Base-by-base conservation (phyloP, 352 stramenopile genomes). In the Phytophthora melonis region DNA sequence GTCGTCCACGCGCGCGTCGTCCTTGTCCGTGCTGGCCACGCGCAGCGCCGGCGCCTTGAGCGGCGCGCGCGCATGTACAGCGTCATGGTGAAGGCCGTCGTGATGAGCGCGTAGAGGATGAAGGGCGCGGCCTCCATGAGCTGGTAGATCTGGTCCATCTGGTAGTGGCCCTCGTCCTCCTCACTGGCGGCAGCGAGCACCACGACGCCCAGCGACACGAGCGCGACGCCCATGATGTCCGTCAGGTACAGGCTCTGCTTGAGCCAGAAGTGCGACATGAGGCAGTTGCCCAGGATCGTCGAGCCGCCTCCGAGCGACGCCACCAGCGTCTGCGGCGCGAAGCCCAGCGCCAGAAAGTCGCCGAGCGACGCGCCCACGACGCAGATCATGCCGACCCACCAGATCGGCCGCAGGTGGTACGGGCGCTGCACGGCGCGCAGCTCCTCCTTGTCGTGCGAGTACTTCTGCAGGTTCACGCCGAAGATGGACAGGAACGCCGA, bases 401-500 rank as follows among this genome's bases (percentile, higher is more conserved):
- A 98, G 34, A 97, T 70, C 18, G 92, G 92, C 5, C 92, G 91
- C 74, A 82, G 63, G 45, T 87, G 81, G 82, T 97, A 98, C 23
- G 92, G 80, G n/a, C 89, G 83, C 53, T 74, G 88, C 57, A 89
- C 81, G 43, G 83, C 78, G 19, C 86, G 86, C 62, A 82, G 66
- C 57, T 92, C 90, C 67, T 98, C 92, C 69, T 93, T 89, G 72
- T 95, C 86, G 63, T 97, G 91, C 56, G 85, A 95, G 68, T 96
- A 96, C 78, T 98, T 98, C 74, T 98, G 91, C 65, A 97, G 76
- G 68, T 98, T 98, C 10, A 97, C 90, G 54, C 92, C 92, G 47
- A 98, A 93, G 82, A 97, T 98, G 66, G 90, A 96, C 53, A 88
- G 78, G 55, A 97, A 78, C 2, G 90, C 77, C n/a, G 86, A 85